These are phyloP conservation scores for Verticillium longisporum DNA, from an alignment of 2,329 filamentous ascomycete species.

Conservation along the genomic window DNA sequence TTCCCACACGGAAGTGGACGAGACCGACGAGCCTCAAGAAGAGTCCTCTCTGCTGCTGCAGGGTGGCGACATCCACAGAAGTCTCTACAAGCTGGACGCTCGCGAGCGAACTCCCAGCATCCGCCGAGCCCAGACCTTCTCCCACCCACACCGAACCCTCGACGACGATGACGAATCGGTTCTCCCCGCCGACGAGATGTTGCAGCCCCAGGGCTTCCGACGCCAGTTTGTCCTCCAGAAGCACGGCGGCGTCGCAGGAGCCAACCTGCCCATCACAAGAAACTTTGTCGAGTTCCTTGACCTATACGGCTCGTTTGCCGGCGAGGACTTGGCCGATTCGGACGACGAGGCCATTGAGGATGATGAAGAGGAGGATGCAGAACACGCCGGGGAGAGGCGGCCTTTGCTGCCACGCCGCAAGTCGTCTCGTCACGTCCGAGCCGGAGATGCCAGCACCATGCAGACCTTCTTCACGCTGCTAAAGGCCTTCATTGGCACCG, in stretches of 20 bases:
- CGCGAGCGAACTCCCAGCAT: conserved; percentile 31
- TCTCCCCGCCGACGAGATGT: conserved; percentile 11
- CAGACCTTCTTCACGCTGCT: conserved; percentile 74
- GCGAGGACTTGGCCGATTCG: conserved; percentile 57
- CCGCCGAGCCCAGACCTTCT: conserved; percentile 62
- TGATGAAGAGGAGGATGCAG: conserved; percentile 30
- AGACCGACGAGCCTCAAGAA: conserved; percentile 18
- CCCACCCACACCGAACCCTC: conserved; percentile 32
- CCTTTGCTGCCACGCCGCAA: conserved; percentile 54
- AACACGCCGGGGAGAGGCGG: conserved; percentile 38
- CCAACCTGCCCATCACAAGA: conserved; percentile 47
- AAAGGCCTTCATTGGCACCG: conserved; percentile 73
- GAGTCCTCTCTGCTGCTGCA: conserved; percentile 66
- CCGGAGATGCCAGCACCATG: conserved; percentile 59
- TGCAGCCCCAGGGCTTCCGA: conserved; percentile 29
- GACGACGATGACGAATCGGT: conserved; percentile 11
- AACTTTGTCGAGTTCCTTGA: conserved; percentile 73
- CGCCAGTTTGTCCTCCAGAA: conserved; percentile 35
- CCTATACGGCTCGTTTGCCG: conserved; percentile 70
- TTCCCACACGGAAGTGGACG: conserved; percentile 13
- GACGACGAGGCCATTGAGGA: conserved; percentile 54
- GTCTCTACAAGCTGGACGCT: conserved; percentile 68
- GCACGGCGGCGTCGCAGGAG: conserved; percentile 13
- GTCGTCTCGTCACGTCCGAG: conserved; percentile 37
- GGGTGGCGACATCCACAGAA: conserved; percentile 72